Evolutionary conservation across 495 filamentous ascomycete genomes (phyloP), one percentile per base, ranked within the genome.

Genomic region (Penicillium coprophilum): DNA sequence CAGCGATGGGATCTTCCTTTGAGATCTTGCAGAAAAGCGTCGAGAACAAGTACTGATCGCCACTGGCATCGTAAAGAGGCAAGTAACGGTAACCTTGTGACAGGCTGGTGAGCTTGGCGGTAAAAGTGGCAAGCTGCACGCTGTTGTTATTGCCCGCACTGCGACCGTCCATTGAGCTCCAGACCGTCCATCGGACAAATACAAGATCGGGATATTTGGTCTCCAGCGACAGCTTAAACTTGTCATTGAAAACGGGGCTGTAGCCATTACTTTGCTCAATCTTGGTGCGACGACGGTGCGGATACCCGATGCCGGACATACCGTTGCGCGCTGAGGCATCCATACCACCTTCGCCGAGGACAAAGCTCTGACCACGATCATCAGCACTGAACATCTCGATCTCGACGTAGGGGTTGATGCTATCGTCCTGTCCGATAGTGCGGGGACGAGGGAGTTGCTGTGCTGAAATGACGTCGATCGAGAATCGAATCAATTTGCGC

Each of bases 81-180:
- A 98, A 80, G 60, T 96, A 95, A 47, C 93, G 93, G 64, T 95
- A 98, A n/a, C 94, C 94, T 70, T 96, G 86, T 62, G 92, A 90
- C 24, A 98, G 79, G 58, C 85, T 91, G 74, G 77, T 87, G 41
- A 98, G 84, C 73, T 97, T 97, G 39, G 89, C 94, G 3, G 91
- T 97, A 70, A 90, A 97, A 7, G 85, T 92, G 4, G 91, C 94
- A 41, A 97, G 70, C 15, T 86, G 83, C n/a, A 79, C 73, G 50
- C 76, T 75, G 60, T 81, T 78, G 60, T 87, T 87, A 66, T 77
- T 85, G 50, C 83, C 83, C 28, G 81, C 80, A 44, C 69, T 80
- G 57, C 81, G 81, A 17, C 85, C 89, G 60, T 90, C 88, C 56
- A 80, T 65, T 5, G 89, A 90, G 56, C 90, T 89, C 78, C 87